phyloP scores from a whole-genome alignment of 2,329 filamentous ascomycete species.

The Thelonectria discophora region DNA sequence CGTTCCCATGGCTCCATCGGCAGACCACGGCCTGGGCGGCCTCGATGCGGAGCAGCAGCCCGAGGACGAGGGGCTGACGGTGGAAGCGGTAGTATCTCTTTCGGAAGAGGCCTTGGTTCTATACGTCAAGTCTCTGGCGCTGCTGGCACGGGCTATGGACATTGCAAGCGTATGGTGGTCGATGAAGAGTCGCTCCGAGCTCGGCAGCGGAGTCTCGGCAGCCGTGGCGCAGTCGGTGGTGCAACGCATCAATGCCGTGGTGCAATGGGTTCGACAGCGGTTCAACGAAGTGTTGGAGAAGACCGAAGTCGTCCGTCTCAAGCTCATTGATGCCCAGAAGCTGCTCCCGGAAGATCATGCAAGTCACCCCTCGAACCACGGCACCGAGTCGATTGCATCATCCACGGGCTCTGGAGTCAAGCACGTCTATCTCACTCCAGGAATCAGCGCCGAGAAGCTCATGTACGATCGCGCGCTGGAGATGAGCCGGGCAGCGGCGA shows the following conservation, averaged over 20 bases:
- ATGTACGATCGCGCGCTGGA: slow-evolving; percentile 98
- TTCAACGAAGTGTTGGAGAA: slow-evolving; percentile 99
- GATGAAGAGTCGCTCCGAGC: slow-evolving; percentile 75
- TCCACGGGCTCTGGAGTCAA: slow-evolving; percentile 73
- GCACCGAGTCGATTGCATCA: slow-evolving; percentile 63
- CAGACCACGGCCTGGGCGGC: slow-evolving; percentile 74
- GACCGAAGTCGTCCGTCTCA: slow-evolving; percentile 90
- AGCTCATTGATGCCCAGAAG: slow-evolving; percentile 85
- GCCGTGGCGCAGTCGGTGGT: slow-evolving; percentile 61
- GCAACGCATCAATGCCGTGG: slow-evolving; percentile 86
- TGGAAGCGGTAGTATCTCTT: slow-evolving; percentile 84
- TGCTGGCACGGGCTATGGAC: slow-evolving; percentile 94
- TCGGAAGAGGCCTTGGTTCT: slow-evolving; percentile 95
- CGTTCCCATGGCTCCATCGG: slow-evolving; percentile 85
- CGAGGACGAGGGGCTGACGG: slow-evolving; percentile 80
- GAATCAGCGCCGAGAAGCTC: slow-evolving; percentile 92
- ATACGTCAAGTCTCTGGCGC: slow-evolving; percentile 91
- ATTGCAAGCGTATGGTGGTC: slow-evolving; percentile 93
- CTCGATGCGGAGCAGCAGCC: slow-evolving; percentile 64
- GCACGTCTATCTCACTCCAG: slow-evolving; percentile 84
- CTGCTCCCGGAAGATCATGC: slow-evolving; percentile 85
- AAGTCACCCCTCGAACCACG: slow-evolving; percentile 83
- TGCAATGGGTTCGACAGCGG: slow-evolving; percentile 91
- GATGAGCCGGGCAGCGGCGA: slow-evolving; percentile 93
- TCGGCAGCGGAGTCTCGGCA: slow-evolving; percentile 51